Base-by-base conservation (phyloP, 176 grass and related monocot genomes). In the Secale cereale region DNA sequence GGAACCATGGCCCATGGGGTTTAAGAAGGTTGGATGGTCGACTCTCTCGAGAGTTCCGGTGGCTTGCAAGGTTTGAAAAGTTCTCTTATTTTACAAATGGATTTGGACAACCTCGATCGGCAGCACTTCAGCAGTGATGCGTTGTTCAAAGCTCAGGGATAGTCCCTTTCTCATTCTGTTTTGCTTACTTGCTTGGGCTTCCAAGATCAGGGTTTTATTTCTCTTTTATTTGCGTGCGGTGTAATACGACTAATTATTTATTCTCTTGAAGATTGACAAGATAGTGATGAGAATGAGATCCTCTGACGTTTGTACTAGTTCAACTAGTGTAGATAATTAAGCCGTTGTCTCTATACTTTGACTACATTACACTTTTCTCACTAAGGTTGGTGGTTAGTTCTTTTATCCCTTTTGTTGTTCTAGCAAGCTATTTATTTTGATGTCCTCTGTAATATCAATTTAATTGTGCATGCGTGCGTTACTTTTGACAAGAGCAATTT, bases 21-120 rank as follows among this genome's bases (percentile, higher is more conserved):
- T 91, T 93, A 93, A 85, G 77, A 82, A 78, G 82, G 82, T 78
- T 30, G 48, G 28, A 76, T 68, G 16, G 48, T 11, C 70, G 25
- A 48, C 41, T 37, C 59, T 93, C 88, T 83, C 2, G 88, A 93
- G 73, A 15, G 66, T 91, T 93, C 86, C 57, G 17, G 67, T 31
- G 26, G 57, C 10, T 84, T 64, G 40, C 74, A 88, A 86, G 30
- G 73, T 91, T 91, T 88, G 85, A 86, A 88, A 63, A 75, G 79
- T 59, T 77, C 3, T 16, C 62, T 60, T 77, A 46, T 77, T 78
- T 57, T 60, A 15, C 45, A 15, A 60, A 6, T 77, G 43, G 8
- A 35, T 52, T 78, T 73, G 16, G 48, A 85, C 77, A 35, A 60
- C 33, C 11, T 57, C 19, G 2, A 57, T 57, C 19, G 20, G 54